Conservation (phyloP, 1,139 yeast species). For the Hansenula lynferdii region DNA sequence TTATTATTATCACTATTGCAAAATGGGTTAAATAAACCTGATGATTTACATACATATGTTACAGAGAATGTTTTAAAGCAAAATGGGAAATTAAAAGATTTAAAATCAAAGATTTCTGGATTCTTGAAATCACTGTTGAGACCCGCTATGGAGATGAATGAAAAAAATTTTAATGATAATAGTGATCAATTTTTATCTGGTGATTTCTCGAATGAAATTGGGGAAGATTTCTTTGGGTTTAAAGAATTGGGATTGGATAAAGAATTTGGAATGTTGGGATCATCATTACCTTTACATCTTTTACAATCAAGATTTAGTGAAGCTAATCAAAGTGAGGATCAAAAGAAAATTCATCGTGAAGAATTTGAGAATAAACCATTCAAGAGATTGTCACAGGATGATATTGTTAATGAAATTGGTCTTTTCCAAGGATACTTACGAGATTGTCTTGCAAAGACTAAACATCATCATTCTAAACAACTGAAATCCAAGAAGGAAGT, state of each 20-base stretch:
- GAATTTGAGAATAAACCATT: constrained; percentile 54
- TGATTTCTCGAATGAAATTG: constrained; percentile 87
- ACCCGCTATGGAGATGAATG: constrained; percentile 79
- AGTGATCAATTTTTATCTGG: constrained; percentile 94
- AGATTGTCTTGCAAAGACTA: constrained; percentile 48
- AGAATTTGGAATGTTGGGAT: constrained; percentile 82
- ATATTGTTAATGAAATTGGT: constrained; percentile 50
- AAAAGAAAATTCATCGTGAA: constrained; percentile 51
- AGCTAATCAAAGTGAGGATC: constrained; percentile 40
- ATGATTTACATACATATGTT: constrained; percentile 67
- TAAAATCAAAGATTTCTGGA: constrained; percentile 61
- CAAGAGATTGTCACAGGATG: constrained; percentile 43
- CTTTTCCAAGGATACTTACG: constrained; percentile 55
- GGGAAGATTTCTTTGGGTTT: constrained; percentile 97
- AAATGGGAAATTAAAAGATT: constrained; percentile 61
- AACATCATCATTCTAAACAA: constrained; percentile 35
- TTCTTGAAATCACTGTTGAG: constrained; percentile 78
- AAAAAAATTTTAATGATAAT: constrained; percentile 78
- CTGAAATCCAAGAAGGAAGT: constrained; percentile 52
- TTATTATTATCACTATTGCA: constrained; percentile 65
- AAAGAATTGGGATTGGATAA: constrained; percentile 89
- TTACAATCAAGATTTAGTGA: constrained; percentile 73
- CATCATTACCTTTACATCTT: constrained; percentile 85
- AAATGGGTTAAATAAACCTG: constrained; percentile 82
- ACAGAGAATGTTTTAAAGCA: constrained; percentile 72